These are phyloP conservation scores for Talaromyces verruculosus DNA, from an alignment of 2,329 filamentous ascomycete genomes.

Conservation along the genomic window DNA sequence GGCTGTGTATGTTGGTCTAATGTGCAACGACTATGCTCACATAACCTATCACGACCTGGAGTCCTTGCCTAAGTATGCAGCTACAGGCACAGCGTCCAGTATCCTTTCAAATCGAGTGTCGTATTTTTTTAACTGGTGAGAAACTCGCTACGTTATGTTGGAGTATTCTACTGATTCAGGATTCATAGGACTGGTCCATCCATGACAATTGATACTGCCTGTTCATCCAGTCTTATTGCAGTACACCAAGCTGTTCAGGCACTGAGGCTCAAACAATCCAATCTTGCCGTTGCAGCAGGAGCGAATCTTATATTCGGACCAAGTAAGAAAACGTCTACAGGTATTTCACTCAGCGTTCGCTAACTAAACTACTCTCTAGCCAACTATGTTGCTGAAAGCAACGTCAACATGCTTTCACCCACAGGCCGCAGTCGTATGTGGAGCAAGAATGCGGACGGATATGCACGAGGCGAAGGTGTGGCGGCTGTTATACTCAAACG, in stretches of 20 bases:
- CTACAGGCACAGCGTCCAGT: slow-evolving; percentile 35
- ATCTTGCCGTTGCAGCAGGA: slow-evolving; percentile 29
- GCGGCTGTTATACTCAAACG: slow-evolving; percentile 52
- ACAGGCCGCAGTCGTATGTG: slow-evolving; percentile 55
- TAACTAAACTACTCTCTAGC: not conserved
- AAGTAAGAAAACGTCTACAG: not conserved
- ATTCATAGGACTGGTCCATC: slow-evolving; percentile 34
- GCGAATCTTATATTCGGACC: slow-evolving; percentile 29
- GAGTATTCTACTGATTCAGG: not conserved
- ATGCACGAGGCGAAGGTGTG: slow-evolving; percentile 54
- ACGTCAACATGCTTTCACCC: slow-evolving; percentile 52
- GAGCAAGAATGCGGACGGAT: slow-evolving; percentile 49
- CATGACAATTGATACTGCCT: slow-evolving; percentile 50
- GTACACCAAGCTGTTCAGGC: slow-evolving; percentile 37
- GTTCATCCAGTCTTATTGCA: slow-evolving; percentile 44
- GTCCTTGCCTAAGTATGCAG: slow-evolving; percentile 22
- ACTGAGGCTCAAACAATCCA: slow-evolving; percentile 31
- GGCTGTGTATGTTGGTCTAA: slow-evolving; percentile 31
- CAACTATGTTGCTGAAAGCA: slow-evolving; percentile 20
- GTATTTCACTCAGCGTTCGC: not conserved
- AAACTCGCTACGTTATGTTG: not conserved
- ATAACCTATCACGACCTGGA: slow-evolving; percentile 24
- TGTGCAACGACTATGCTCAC: slow-evolving; percentile 29
- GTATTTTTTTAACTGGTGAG: slow-evolving; percentile 41
- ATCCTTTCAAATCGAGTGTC: slow-evolving; percentile 45